Conservation (phyloP, 495 filamentous ascomycete species). For the Penicillium pulvis region DNA sequence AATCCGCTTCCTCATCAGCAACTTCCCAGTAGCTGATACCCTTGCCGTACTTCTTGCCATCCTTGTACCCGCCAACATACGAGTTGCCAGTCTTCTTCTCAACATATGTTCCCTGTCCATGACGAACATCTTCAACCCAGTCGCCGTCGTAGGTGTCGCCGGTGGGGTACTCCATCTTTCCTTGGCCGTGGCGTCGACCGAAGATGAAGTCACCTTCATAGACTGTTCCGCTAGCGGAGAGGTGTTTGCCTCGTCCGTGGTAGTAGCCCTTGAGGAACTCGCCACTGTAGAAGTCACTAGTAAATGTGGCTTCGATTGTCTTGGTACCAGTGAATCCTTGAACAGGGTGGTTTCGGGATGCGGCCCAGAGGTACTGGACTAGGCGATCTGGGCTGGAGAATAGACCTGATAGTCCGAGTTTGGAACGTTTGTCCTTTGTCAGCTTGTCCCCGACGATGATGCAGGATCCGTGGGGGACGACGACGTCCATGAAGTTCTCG, state of each 20-base stretch:
- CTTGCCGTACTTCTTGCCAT: constrained; percentile 62
- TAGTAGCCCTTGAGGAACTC: constrained; percentile 51
- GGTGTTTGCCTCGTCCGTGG: constrained; percentile 55
- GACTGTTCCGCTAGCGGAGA: constrained; percentile 54
- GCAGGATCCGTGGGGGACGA: constrained; percentile 43
- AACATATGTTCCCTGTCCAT: constrained; percentile 60
- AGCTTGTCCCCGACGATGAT: constrained; percentile 49
- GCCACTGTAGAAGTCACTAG: constrained; percentile 49
- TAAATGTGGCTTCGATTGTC: constrained; percentile 50
- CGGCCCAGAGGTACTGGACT: constrained; percentile 50
- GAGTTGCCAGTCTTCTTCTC: constrained; percentile 63
- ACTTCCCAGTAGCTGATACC: constrained; percentile 65
- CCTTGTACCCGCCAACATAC: constrained; percentile 64
- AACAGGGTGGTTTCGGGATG: constrained; percentile 46
- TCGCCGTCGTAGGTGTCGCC: constrained; percentile 65
- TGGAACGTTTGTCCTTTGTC: constrained; percentile 40
- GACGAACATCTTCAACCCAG: constrained; percentile 56
- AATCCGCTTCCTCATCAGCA: constrained; percentile 61
- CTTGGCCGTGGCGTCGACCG: constrained; percentile 55
- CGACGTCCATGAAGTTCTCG: constrained; percentile 41
- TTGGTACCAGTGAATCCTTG: constrained; percentile 47
- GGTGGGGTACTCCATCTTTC: constrained; percentile 60
- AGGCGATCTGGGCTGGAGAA: constrained; percentile 48
- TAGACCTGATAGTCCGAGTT: constrained; percentile 42
- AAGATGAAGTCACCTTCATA: constrained; percentile 59